phyloP scores from a whole-genome alignment of 106 monocot species.

The Dendrobium nobile region DNA sequence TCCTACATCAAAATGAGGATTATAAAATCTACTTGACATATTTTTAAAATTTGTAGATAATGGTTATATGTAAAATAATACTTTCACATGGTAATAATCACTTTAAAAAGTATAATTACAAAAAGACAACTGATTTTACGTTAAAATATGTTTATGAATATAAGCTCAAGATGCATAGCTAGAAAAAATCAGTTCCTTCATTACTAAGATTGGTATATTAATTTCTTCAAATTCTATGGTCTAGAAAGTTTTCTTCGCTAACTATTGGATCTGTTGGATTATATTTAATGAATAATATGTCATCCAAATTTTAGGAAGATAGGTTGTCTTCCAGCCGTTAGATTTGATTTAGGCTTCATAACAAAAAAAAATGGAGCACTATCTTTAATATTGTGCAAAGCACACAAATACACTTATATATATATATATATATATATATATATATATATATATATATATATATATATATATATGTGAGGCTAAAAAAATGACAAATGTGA shows the following conservation, averaged over 20 bases:
- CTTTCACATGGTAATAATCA: not conserved
- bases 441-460: not conserved
- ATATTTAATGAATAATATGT: not conserved
- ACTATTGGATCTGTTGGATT: not conserved
- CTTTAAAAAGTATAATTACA: not conserved
- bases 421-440: too few relatives aligned
- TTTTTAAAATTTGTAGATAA: not conserved
- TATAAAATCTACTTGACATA: not conserved
- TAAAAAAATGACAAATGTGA: not conserved
- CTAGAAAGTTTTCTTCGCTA: not conserved
- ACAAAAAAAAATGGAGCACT: not conserved
- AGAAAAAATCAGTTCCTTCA: not conserved
- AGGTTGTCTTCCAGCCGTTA: not conserved
- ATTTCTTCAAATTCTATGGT: not conserved
- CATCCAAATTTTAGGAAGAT: not conserved
- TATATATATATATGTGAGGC: not conserved
- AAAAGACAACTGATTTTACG: not conserved
- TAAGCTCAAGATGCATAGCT: not conserved
- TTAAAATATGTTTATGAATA: not conserved
- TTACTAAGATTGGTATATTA: not conserved
- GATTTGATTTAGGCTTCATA: not conserved
- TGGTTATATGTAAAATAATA: not conserved
- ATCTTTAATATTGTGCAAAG: too few relatives aligned
- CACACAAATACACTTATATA: not conserved
- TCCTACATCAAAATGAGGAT: not conserved